Conservation (phyloP, 352 stramenopile genomes). For the Phytophthora ohioensis region DNA sequence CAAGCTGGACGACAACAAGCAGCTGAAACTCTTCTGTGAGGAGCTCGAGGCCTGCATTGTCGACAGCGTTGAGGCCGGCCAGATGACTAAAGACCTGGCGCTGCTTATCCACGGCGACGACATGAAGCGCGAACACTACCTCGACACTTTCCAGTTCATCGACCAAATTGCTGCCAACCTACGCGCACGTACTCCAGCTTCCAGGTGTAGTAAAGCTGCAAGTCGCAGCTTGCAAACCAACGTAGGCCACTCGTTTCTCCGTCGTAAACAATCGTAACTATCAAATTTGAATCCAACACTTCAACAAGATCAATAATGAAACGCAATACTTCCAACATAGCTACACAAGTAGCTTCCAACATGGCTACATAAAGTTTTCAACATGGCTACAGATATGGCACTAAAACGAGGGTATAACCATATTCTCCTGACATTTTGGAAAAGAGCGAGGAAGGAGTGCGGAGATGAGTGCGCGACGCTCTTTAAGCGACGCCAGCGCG, state of each 20-base stretch:
- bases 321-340: constrained; percentile 1
- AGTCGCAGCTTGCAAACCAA: not conserved
- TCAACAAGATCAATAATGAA: constrained; percentile 13
- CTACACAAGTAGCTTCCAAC: not conserved
- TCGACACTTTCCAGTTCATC: constrained; percentile 80
- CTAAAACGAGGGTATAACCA: not conserved
- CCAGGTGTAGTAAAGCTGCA: constrained; percentile 30
- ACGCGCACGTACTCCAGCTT: constrained; percentile 49
- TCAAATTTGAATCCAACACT: constrained; percentile 2
- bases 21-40: constrained; percentile 75
- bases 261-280: not conserved
- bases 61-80: constrained; percentile 80
- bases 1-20: constrained; percentile 86
- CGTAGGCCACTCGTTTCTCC: not conserved
- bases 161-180: constrained; percentile 65
- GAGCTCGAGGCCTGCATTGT: constrained; percentile 84
- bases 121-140: constrained; percentile 83
- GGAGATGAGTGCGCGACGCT: constrained; percentile 30
- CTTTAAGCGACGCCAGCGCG: constrained; percentile 20
- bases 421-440: constrained; percentile 9
- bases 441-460: not conserved
- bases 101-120: constrained; percentile 82
- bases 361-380: not conserved
- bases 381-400: not conserved
- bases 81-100: constrained; percentile 92